Evolutionary conservation across 257 asterid genomes (phyloP).

Genomic region (Hygrophila difformis): DNA sequence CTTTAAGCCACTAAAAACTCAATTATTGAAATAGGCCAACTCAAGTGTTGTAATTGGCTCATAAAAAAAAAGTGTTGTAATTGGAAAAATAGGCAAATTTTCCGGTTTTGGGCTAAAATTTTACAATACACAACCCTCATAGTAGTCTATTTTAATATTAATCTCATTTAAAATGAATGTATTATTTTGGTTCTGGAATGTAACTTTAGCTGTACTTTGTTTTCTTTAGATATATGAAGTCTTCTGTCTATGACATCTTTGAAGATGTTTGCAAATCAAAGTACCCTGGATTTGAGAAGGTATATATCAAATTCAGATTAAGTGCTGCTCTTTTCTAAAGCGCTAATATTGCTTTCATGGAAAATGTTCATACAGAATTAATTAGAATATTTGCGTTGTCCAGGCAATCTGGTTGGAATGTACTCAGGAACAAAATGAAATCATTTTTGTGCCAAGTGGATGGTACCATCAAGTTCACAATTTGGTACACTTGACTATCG

Average conservation of each 20-base stretch:
- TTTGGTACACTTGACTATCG: slow-evolving; percentile 38
- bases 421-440: slow-evolving; percentile 68
- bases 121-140: no score
- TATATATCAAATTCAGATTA: slow-evolving; percentile 16
- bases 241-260: slow-evolving; percentile 61
- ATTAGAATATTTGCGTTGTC: slow-evolving; percentile 6
- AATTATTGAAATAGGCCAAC: no score
- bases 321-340: slow-evolving; percentile 7
- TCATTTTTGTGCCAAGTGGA: slow-evolving; percentile 95
- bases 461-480: slow-evolving; percentile 99
- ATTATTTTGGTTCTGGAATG: slow-evolving; percentile 2
- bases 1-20: no score
- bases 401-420: slow-evolving; percentile 92
- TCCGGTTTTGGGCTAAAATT: no score
- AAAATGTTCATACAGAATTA: not conserved
- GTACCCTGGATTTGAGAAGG: slow-evolving; percentile 83
- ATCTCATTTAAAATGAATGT: no score
- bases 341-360: slow-evolving; percentile 3
- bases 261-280: slow-evolving; percentile 54
- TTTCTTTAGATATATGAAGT: slow-evolving; percentile 61
- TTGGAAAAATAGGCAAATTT: no score
- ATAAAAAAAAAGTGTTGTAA: no score
- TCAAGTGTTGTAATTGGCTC: no score
- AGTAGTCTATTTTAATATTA: no score
- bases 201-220: slow-evolving; percentile 9